Conservation (phyloP, 2,329 filamentous ascomycete genomes). For the Aspergillus clavatus region DNA sequence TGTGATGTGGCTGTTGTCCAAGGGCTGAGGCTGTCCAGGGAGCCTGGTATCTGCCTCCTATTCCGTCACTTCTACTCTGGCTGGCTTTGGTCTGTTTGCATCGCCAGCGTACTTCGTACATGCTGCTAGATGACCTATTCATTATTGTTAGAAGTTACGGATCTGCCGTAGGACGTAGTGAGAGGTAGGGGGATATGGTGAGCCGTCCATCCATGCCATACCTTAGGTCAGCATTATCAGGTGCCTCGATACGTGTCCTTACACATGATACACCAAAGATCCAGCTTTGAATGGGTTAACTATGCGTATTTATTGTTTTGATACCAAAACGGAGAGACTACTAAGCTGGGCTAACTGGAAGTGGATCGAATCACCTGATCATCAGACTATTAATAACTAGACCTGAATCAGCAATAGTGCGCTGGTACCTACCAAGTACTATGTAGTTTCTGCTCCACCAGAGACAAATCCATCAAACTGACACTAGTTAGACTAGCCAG, state of each 20-base stretch:
- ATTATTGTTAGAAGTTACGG: neutral
- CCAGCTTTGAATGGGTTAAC: neutral
- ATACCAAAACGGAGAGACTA: neutral
- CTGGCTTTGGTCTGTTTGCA: neutral
- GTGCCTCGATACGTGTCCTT: neutral
- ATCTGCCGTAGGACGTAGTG: too few species aligned
- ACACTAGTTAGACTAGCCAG: neutral
- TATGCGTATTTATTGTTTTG: neutral
- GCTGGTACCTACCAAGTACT: too few species aligned
- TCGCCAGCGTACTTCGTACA: neutral
- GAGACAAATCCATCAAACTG: too few species aligned
- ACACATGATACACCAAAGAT: neutral
- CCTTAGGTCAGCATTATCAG: neutral
- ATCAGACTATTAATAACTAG: neutral
- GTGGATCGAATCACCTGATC: neutral
- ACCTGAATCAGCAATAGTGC: neutral
- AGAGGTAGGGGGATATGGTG: neutral
- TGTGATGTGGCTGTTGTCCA: neutral
- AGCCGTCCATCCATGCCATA: neutral
- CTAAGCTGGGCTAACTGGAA: neutral
- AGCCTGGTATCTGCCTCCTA: neutral
- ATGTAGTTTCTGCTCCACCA: too few species aligned
- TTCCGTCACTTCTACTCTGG: neutral
- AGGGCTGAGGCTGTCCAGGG: neutral
- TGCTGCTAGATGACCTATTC: neutral